phyloP scores from a whole-genome alignment of 306 rosid genomes.

The Astragalus glycyphyllos region DNA sequence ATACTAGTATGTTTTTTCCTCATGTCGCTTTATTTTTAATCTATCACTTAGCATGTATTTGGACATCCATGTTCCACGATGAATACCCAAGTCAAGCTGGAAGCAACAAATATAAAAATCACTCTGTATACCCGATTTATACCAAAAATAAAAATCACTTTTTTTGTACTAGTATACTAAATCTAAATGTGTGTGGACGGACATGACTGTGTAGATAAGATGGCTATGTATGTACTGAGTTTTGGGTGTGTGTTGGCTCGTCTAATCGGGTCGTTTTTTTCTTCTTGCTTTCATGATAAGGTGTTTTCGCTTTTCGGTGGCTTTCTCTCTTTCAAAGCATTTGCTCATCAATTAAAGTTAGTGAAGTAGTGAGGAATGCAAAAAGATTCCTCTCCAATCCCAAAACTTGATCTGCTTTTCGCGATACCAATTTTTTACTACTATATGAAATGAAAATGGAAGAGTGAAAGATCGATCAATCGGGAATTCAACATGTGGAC shows the following conservation, averaged over 20 bases:
- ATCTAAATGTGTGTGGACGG: too few species aligned
- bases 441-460: conserved; percentile 12
- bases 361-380: conserved; percentile 37
- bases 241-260: conserved; percentile 79
- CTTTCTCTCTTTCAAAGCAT: conserved; percentile 61
- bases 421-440: conserved; percentile 46
- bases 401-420: conserved; percentile 58
- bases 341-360: conserved; percentile 48
- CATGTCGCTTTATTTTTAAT: too few species aligned
- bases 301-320: conserved; percentile 97
- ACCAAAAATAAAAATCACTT: too few species aligned
- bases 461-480: neutral
- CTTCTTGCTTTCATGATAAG: conserved; percentile 95
- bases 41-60: too few species aligned
- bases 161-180: too few species aligned
- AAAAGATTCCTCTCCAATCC: conserved; percentile 75
- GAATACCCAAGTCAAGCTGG: too few species aligned
- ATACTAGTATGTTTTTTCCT: too few species aligned
- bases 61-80: too few species aligned
- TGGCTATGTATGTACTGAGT: conserved; percentile 20
- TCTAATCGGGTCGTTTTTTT: conserved; percentile 81
- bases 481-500: neutral
- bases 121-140: too few species aligned
- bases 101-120: too few species aligned
- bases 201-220: too few species aligned